These are phyloP conservation scores for Colletotrichum neosansevieriae DNA, from an alignment of 2,329 filamentous ascomycete species.

Conservation along the genomic window DNA sequence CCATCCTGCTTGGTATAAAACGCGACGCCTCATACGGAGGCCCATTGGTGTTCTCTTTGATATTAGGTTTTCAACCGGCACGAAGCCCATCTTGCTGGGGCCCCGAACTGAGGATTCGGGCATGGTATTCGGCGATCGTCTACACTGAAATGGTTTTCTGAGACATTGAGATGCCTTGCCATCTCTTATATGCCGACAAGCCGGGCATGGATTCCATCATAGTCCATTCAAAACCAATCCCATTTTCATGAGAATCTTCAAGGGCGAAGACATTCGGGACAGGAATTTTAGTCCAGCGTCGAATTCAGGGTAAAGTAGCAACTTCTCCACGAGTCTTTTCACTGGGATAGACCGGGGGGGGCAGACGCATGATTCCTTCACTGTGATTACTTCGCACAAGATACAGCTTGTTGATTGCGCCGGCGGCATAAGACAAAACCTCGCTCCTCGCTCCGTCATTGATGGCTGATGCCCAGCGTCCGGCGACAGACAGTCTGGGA, in stretches of 20 bases:
- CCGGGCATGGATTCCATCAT: conserved; percentile 50
- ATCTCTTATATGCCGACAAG: conserved; percentile 40
- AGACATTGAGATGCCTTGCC: conserved; percentile 47
- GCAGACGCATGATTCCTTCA: conserved; percentile 48
- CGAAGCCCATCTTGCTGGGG: neutral
- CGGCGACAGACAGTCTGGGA: conserved; percentile 39
- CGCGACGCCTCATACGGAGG: conserved; percentile 25
- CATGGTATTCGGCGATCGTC: conserved; percentile 47
- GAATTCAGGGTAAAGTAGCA: conserved; percentile 51
- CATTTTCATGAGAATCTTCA: conserved; percentile 48
- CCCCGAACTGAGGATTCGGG: conserved; percentile 35
- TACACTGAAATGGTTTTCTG: conserved; percentile 49
- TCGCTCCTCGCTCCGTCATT: conserved; percentile 32
- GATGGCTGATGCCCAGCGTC: conserved; percentile 30
- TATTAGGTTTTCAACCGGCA: neutral
- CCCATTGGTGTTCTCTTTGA: neutral
- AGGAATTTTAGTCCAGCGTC: conserved; percentile 47
- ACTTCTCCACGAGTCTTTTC: conserved; percentile 54
- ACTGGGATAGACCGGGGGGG: conserved; percentile 51
- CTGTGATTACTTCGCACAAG: conserved; percentile 29
- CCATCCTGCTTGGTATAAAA: conserved; percentile 44
- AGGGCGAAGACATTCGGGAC: conserved; percentile 50
- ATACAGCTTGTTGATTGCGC: conserved; percentile 44
- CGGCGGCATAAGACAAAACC: conserved; percentile 35
- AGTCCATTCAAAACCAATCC: conserved; percentile 56